These are phyloP conservation scores for Penicillium griseofulvum DNA, from an alignment of 2,329 filamentous ascomycete species.

Conservation along the genomic window DNA sequence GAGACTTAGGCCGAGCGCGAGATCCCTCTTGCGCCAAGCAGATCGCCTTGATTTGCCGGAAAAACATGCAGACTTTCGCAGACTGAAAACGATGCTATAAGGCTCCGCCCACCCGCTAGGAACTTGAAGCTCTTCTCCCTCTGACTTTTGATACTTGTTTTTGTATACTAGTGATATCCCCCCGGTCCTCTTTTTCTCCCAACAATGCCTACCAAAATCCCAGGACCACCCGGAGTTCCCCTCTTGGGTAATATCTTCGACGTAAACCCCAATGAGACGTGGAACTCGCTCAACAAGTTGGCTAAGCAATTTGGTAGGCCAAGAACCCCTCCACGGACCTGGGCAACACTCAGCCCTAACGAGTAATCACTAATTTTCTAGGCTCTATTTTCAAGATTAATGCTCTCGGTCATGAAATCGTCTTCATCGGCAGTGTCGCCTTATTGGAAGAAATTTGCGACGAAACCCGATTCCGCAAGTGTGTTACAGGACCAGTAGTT, in stretches of 20 bases:
- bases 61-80: background rate
- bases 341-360: background rate
- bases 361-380: constrained; percentile 22
- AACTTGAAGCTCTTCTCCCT: constrained; percentile 1
- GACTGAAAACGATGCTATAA: constrained; percentile 18
- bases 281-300: constrained; percentile 50
- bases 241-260: constrained; percentile 54
- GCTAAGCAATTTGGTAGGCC: constrained; percentile 48
- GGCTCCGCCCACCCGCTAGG: constrained; percentile 5
- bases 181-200: background rate
- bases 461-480: constrained; percentile 59
- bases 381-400: constrained; percentile 61
- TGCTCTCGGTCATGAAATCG: constrained; percentile 44
- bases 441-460: constrained; percentile 65
- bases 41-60: constrained; percentile 18
- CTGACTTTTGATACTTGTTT: background rate
- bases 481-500: constrained; percentile 52
- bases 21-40: constrained; percentile 7
- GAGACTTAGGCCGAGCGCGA: constrained; percentile 13
- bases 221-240: constrained; percentile 51
- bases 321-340: background rate
- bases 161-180: constrained; percentile 12
- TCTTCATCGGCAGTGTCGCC: constrained; percentile 54
- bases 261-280: constrained; percentile 50
- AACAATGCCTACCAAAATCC: constrained; percentile 50